Evolutionary conservation across 2,329 filamentous ascomycete genomes (phyloP).

Genomic region (Boeremia lycopersici): DNA sequence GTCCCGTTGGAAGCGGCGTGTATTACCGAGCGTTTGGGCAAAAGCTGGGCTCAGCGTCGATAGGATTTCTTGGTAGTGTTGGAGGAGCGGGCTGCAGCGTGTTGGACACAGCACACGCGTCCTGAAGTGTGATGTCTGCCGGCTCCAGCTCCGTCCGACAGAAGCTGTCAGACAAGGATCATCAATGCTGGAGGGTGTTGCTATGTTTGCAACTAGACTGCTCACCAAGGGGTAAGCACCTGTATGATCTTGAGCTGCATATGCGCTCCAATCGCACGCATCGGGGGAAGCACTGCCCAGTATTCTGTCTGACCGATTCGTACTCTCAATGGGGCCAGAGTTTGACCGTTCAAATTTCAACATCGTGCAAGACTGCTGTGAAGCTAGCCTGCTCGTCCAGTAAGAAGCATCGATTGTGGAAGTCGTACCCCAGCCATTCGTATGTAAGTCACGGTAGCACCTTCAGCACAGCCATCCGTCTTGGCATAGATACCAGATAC

Average conservation of each 20-base stretch:
- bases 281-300: background rate
- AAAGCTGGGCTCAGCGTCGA: background rate
- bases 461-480: slow-evolving; percentile 20
- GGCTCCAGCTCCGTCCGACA: background rate
- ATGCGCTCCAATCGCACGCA: background rate
- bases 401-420: slow-evolving; percentile 2
- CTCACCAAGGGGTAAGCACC: background rate
- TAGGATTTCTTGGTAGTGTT: slow-evolving; percentile 4
- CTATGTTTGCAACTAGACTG: background rate
- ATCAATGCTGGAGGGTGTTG: slow-evolving; percentile 1
- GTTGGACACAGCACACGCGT: slow-evolving; percentile 5
- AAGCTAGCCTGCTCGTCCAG: slow-evolving; percentile 3
- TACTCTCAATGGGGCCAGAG: slow-evolving; percentile 1
- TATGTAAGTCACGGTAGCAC: slow-evolving; percentile 10
- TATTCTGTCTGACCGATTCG: slow-evolving; percentile 4
- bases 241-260: background rate
- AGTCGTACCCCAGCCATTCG: slow-evolving; percentile 2
- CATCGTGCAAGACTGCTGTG: slow-evolving; percentile 2
- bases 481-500: slow-evolving; percentile 20
- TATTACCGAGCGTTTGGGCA: slow-evolving; percentile 1
- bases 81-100: background rate
- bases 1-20: background rate
- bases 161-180: slow-evolving; percentile 10
- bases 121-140: background rate
- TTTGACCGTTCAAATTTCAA: slow-evolving; percentile 2